Conservation (phyloP, 805 yeast species). For the Torulaspora indica region DNA sequence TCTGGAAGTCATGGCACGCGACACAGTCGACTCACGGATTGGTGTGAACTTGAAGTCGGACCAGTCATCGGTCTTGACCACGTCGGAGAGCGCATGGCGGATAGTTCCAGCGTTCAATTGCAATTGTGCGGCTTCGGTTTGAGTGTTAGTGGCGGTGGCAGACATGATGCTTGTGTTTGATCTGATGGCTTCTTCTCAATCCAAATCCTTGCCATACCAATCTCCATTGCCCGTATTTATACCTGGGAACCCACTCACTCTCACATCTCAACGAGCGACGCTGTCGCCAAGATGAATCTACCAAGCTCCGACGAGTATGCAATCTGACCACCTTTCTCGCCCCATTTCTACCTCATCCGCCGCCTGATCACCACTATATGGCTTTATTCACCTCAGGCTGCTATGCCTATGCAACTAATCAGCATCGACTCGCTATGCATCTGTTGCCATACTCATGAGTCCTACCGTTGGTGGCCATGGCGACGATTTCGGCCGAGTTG, state of each 20-base stretch:
- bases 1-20: slow-evolving; percentile 74
- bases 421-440: neutral
- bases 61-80: slow-evolving; percentile 49
- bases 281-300: neutral
- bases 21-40: slow-evolving; percentile 71
- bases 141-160: slow-evolving; percentile 15
- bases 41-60: slow-evolving; percentile 62
- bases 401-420: neutral
- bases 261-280: neutral
- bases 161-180: slow-evolving; percentile 5
- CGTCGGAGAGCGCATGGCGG: slow-evolving; percentile 31
- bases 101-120: slow-evolving; percentile 21
- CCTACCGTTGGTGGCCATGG: neutral
- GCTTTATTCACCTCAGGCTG: neutral
- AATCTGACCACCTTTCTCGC: neutral
- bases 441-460: neutral
- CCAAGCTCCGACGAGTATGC: neutral
- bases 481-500: neutral
- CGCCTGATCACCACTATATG: neutral
- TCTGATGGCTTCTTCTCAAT: too few relatives aligned
- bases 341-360: neutral
- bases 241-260: neutral
- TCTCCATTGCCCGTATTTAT: neutral
- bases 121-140: slow-evolving; percentile 16
- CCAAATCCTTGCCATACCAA: neutral